phyloP scores from a whole-genome alignment of 148 eudicot genomes.

The Chenopodium formosanum region DNA sequence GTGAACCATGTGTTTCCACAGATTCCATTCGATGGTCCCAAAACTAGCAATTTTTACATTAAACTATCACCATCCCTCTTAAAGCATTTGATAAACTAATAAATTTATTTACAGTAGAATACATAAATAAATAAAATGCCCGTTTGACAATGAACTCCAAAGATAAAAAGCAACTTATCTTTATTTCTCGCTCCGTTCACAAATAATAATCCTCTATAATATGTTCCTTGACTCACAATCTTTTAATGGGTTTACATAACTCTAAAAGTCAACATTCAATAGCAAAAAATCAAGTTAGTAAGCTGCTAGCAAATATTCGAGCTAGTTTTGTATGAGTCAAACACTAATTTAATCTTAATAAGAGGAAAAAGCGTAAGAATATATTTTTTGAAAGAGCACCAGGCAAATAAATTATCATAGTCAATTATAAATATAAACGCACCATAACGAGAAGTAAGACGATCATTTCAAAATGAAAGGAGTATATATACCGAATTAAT shows the following conservation, averaged over 20 bases:
- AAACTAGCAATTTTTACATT: constrained; percentile 8
- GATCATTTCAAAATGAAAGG: not conserved
- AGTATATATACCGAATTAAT: constrained; percentile 5
- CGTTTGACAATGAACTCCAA: too few relatives aligned
- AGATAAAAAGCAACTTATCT: too few relatives aligned
- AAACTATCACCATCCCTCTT: constrained; percentile 16
- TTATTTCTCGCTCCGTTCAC: too few relatives aligned
- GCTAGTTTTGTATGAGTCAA: too few relatives aligned
- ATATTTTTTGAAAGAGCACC: not conserved
- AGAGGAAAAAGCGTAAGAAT: not conserved
- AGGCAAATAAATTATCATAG: not conserved
- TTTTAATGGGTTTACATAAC: too few relatives aligned
- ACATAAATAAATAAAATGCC: not conserved
- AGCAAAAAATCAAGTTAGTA: too few relatives aligned
- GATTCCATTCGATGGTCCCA: constrained; percentile 34
- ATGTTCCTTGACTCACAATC: too few relatives aligned
- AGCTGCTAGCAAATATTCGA: too few relatives aligned
- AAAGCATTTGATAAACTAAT: too few relatives aligned
- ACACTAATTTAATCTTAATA: too few relatives aligned
- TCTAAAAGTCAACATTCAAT: too few relatives aligned
- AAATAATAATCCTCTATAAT: too few relatives aligned
- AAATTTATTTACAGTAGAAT: not conserved
- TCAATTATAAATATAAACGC: not conserved
- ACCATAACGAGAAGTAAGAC: not conserved
- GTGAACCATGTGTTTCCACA: constrained; percentile 30